These are phyloP conservation scores for Colletotrichum cordylinicola DNA, from an alignment of 2,329 filamentous ascomycete species.

Conservation along the genomic window DNA sequence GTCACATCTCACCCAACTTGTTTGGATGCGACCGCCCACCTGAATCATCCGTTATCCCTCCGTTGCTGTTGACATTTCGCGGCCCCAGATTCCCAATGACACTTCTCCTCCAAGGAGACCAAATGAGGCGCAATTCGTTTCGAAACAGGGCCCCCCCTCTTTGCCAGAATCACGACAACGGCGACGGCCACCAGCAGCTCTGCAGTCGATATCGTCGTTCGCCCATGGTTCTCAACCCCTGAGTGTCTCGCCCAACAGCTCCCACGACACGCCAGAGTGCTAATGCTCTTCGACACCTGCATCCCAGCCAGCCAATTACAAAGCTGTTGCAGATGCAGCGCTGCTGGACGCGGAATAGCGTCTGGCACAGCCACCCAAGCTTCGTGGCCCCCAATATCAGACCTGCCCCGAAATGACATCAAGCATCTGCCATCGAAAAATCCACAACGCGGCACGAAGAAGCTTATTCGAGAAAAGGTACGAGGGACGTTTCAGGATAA, in stretches of 20 bases:
- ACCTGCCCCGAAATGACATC: conserved; percentile 13
- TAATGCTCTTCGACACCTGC: neutral
- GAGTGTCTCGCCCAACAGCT: neutral
- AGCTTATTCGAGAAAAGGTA: conserved; percentile 21
- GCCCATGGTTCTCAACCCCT: neutral
- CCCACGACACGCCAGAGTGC: neutral
- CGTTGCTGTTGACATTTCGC: neutral
- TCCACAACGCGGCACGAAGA: conserved; percentile 20
- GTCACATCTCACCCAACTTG: neutral
- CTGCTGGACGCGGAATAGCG: conserved; percentile 5
- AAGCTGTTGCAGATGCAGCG: neutral
- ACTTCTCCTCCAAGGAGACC: neutral
- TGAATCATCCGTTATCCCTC: neutral
- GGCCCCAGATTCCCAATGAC: neutral
- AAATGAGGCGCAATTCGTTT: neutral
- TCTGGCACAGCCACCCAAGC: conserved; percentile 18
- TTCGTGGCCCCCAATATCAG: conserved; percentile 12
- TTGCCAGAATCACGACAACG: neutral
- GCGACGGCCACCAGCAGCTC: neutral
- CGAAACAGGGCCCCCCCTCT: neutral
- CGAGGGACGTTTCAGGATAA: neutral
- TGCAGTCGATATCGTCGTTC: neutral
- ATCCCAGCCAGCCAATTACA: neutral
- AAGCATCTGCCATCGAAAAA: neutral
- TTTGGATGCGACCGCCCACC: neutral